Evolutionary conservation across 2,329 filamentous ascomycete genomes (phyloP), one percentile per base, ranked within the genome.

Genomic region (Chrysoporthe puriensis): DNA sequence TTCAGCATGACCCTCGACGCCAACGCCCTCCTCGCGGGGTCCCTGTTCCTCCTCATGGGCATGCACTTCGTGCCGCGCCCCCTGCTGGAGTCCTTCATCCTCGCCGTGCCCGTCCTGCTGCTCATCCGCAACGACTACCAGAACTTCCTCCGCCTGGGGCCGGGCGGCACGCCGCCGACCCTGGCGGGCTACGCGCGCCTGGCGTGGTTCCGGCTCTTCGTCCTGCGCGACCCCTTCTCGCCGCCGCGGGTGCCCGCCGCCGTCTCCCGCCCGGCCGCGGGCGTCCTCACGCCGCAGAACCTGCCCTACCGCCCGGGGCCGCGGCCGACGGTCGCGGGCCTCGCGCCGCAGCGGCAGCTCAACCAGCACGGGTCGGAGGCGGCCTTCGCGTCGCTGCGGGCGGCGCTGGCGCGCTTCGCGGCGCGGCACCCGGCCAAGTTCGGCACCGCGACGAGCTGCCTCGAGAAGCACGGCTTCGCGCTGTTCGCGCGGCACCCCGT

Each of bases 401-500:
- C 77, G 0, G 82, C 84, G 2, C 82, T 93, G 61, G 78, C 84
- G 66, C 76, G 76, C 4, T 81, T 93, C 34, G 83, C 82, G 13
- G 71, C 75, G 1, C 73, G 73, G n/a, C 79, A 82, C 72, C 82
- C 82, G 2, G 77, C 79, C 1, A 78, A 77, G 18, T 82, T 91
- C 66, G 85, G 83, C 74, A 86, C 89, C 9, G 90, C 87, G 0
- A 90, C 85, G 0, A 93, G 90, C 1, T 94, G 91, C 74, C 89
- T 96, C 72, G 93, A 96, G 78, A 95, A 94, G 80, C 90, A 95
- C 75, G 91, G 91, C 54, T 85, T 92, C 6, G 92, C 90, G 0
- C 83, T 96, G 0, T 96, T 95, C 77, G 86, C 90, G 0, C 82
- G 80, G 2, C 82, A 85, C 62, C 89, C 90, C 0, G 82, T 90